A percentile compares a stretch with the other conserved stretches of the same genome.
phyloP scores from a whole-genome alignment of 345 rosid species.

The Microcos paniculata region DNA sequence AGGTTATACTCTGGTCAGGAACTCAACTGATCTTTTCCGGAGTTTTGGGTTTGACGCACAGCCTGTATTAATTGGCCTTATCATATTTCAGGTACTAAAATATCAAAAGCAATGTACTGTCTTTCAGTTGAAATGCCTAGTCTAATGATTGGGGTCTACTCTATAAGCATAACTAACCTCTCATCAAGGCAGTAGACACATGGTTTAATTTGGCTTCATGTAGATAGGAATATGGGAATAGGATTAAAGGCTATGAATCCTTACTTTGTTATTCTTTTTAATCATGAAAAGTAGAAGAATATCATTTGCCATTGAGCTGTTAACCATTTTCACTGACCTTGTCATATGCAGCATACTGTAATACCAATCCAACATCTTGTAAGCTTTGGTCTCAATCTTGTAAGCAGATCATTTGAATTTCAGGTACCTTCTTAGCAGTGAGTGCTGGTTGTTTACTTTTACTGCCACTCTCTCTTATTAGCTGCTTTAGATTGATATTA shows the following conservation, averaged over 20 bases:
- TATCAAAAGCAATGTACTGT: not conserved
- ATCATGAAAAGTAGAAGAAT: not conserved
- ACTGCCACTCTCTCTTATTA: not conserved
- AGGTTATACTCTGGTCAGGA: conserved; percentile 98
- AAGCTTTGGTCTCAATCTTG: conserved; percentile 84
- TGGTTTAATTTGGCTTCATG: not conserved
- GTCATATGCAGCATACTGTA: conserved; percentile 73
- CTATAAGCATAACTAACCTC: not conserved
- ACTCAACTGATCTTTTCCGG: conserved; percentile 85
- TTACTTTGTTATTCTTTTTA: not conserved
- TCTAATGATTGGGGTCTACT: not conserved
- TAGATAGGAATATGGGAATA: not conserved
- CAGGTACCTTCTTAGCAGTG: conserved; percentile 52
- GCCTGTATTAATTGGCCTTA: conserved; percentile 90
- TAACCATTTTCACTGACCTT: conserved; percentile 15
- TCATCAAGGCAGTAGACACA: not conserved
- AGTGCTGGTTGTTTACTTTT: conserved; percentile 7
- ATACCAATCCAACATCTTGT: conserved; percentile 91
- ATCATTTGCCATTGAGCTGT: conserved; percentile 2
- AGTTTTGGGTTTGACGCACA: conserved; percentile 97
- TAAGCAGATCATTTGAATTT: conserved; percentile 96
- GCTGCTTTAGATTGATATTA: not conserved
- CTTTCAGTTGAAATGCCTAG: not conserved
- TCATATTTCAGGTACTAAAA: conserved; percentile 83
- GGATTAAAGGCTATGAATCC: not conserved